Evolutionary conservation across 257 asterid genomes (phyloP).

Genomic region (Fraxinus quadrangulata): DNA sequence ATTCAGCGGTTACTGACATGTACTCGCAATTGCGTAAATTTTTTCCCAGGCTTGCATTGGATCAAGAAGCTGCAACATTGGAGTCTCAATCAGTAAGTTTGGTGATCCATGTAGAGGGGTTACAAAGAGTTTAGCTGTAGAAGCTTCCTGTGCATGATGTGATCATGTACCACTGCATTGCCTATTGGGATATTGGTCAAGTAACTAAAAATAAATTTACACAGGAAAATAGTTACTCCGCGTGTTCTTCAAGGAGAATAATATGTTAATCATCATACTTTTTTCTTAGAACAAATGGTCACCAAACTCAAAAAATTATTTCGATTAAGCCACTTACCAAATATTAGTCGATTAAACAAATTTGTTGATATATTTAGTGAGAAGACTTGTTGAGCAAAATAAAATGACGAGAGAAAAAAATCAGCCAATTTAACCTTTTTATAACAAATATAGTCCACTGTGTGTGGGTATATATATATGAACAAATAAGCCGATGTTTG

Average conservation of each 20-base stretch:
- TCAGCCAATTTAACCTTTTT: too few species aligned
- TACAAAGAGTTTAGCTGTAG: conserved; percentile 72
- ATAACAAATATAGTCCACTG: too few species aligned
- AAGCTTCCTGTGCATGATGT: conserved; percentile 70
- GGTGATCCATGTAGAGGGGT: conserved; percentile 80
- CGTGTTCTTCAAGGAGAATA: neutral
- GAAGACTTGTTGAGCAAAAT: too few species aligned
- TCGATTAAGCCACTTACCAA: too few species aligned
- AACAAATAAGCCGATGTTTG: too few species aligned
- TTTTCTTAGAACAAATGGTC: too few species aligned
- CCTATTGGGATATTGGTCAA: neutral
- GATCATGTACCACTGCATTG: neutral
- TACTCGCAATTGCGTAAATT: neutral
- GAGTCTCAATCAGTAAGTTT: conserved; percentile 57
- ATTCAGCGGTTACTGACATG: neutral
- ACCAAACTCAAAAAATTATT: too few species aligned
- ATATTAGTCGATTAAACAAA: too few species aligned
- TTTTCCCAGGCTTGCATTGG: conserved; percentile 75
- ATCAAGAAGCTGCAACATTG: conserved; percentile 63
- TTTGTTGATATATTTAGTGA: too few species aligned
- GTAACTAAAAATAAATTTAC: neutral
- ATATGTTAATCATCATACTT: neutral
- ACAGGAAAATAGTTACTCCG: neutral
- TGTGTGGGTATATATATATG: too few species aligned
- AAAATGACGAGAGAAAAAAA: too few species aligned